Conservation (phyloP, 2,329 filamentous ascomycete species). For the Sclerotinia sclerotiorum region DNA sequence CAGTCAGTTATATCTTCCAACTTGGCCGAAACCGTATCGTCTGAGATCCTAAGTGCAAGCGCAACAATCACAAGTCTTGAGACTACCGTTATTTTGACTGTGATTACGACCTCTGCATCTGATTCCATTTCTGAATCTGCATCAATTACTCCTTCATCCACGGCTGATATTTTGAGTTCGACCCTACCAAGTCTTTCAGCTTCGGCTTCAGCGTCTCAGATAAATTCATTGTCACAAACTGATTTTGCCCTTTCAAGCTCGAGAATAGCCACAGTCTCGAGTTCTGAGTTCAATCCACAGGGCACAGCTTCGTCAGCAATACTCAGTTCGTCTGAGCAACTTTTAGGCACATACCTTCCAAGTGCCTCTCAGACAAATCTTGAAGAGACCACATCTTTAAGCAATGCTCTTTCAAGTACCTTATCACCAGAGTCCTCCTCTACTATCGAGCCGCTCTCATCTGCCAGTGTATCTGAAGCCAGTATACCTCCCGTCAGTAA, state of each 20-base stretch:
- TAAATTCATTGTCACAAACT: neutral
- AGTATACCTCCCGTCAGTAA: neutral
- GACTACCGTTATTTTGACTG: neutral
- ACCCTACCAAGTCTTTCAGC: neutral
- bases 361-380: neutral
- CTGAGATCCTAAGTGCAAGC: neutral
- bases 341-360: neutral
- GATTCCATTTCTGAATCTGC: neutral
- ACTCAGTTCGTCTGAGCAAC: neutral
- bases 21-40: neutral
- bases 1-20: neutral
- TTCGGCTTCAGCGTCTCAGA: neutral
- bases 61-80: conserved; percentile 5
- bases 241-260: neutral
- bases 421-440: neutral
- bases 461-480: neutral
- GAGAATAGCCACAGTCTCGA: neutral
- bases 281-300: neutral
- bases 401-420: neutral
- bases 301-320: neutral
- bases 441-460: neutral
- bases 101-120: neutral
- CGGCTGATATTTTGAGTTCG: neutral
- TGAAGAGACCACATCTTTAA: neutral
- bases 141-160: neutral